Evolutionary conservation across 371 early-diverging fungal species (phyloP).

Genomic region (Batrachochytrium dendrobatidis): DNA sequence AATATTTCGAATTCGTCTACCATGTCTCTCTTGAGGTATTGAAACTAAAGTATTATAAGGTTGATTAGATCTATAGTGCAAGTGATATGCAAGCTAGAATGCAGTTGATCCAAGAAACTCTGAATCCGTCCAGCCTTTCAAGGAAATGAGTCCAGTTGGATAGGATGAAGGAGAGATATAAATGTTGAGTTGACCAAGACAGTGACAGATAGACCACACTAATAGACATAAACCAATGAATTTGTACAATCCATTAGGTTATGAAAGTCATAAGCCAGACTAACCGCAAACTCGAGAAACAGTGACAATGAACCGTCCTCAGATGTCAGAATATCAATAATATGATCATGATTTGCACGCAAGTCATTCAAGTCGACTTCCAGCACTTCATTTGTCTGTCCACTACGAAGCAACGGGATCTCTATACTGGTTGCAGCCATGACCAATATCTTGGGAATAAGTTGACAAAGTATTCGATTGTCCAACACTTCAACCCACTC

Average conservation of each 20-base stretch:
- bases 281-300: constrained; percentile 73
- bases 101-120: background rate
- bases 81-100: no score
- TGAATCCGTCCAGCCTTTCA: background rate
- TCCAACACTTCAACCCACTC: no score
- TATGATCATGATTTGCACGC: constrained; percentile 55
- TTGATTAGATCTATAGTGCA: no score
- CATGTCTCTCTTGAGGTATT: constrained; percentile 55
- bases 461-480: no score
- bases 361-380: constrained; percentile 73
- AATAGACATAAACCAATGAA: no score
- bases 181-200: no score
- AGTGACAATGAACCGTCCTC: constrained; percentile 63
- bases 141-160: background rate
- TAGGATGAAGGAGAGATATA: no score
- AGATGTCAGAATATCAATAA: constrained; percentile 69
- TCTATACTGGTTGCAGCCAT: constrained; percentile 49
- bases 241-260: no score
- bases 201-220: no score
- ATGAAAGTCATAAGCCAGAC: no score
- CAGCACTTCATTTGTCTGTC: constrained; percentile 47
- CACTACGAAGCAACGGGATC: constrained; percentile 55
- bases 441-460: no score
- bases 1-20: constrained; percentile 21
- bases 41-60: constrained; percentile 41